These are phyloP conservation scores for Coniochaeta sp. DNA, from an alignment of 2,329 filamentous ascomycete genomes.

Conservation along the genomic window DNA sequence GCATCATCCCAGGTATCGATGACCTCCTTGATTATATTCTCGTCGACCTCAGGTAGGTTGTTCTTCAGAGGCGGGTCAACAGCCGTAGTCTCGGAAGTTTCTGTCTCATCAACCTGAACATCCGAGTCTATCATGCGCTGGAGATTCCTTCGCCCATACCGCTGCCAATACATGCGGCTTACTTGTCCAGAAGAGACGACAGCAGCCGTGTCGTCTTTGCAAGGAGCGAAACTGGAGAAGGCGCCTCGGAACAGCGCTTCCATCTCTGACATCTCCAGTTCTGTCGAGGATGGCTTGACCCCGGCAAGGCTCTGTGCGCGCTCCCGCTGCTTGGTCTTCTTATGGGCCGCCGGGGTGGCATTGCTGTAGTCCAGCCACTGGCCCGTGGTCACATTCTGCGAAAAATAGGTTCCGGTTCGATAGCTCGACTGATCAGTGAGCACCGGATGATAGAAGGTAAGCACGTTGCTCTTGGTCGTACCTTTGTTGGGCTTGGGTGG, in stretches of 20 bases:
- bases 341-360: conserved; percentile 47
- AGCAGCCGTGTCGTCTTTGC: conserved; percentile 64
- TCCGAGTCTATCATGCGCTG: conserved; percentile 55
- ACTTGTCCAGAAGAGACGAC: conserved; percentile 61
- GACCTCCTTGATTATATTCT: conserved; percentile 42
- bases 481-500: conserved; percentile 66
- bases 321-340: conserved; percentile 60
- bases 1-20: conserved; percentile 53
- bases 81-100: conserved; percentile 22
- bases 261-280: conserved; percentile 58
- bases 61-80: conserved; percentile 18
- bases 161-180: conserved; percentile 71
- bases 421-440: conserved; percentile 44
- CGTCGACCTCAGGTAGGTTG: conserved; percentile 25
- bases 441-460: conserved; percentile 28
- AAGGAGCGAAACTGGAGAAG: conserved; percentile 75
- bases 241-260: conserved; percentile 69
- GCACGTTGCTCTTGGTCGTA: conserved; percentile 50
- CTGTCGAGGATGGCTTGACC: conserved; percentile 46
- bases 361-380: conserved; percentile 66
- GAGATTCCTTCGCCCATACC: conserved; percentile 57
- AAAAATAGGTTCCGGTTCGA: conserved; percentile 55
- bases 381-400: conserved; percentile 57
- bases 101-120: conserved; percentile 26
- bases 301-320: conserved; percentile 61